These are phyloP conservation scores for Globisporangium nagaii DNA, from an alignment of 352 stramenopile species.

Conservation along the genomic window DNA sequence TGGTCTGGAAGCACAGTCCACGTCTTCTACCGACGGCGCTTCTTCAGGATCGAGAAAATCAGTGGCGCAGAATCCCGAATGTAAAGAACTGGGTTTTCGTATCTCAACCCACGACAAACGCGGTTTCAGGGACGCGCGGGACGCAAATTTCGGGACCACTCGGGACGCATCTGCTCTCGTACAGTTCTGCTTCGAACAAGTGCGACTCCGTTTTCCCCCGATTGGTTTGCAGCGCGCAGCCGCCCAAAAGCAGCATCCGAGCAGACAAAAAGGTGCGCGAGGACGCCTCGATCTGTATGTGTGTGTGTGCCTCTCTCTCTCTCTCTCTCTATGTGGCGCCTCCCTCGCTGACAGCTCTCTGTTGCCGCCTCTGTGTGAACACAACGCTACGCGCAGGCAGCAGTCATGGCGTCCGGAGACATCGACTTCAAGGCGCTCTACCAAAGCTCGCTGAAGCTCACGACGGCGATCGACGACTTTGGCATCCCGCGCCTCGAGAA, in stretches of 20 bases:
- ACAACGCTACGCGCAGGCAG: not conserved
- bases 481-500: constrained; percentile 76
- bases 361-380: too few relatives aligned
- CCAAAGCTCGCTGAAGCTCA: constrained; percentile 85
- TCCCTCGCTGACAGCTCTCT: too few relatives aligned
- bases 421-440: constrained; percentile 85
- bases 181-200: not conserved
- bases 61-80: not conserved
- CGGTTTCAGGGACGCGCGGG: not conserved
- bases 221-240: constrained; percentile 5
- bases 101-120: constrained; percentile 1
- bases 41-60: not conserved
- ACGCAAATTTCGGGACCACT: not conserved
- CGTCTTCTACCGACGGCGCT: too few relatives aligned
- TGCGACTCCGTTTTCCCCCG: constrained; percentile 1
- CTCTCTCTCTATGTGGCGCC: not conserved
- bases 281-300: not conserved
- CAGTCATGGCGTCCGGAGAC: constrained; percentile 19
- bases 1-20: too few relatives aligned
- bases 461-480: constrained; percentile 64
- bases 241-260: not conserved
- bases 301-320: not conserved
- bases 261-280: not conserved
- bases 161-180: not conserved
- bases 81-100: not conserved